phyloP scores from a whole-genome alignment of 495 filamentous ascomycete genomes.

The Hypoxylon trugodes region DNA sequence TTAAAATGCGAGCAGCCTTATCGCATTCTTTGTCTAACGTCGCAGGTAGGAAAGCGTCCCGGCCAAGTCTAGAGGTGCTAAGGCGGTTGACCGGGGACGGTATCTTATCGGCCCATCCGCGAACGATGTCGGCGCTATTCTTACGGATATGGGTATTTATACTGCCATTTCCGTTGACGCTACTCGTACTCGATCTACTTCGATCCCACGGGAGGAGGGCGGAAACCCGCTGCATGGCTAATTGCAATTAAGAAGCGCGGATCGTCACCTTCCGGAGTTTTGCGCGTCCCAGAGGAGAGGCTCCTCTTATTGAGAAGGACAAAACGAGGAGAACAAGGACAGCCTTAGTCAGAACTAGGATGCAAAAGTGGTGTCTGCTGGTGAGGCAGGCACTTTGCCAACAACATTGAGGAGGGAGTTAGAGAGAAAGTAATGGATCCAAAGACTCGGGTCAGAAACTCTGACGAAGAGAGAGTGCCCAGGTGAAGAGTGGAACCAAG shows the following conservation, averaged over 20 bases:
- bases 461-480: constrained; percentile 15
- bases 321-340: constrained; percentile 3
- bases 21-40: constrained; percentile 84
- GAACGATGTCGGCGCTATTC: constrained; percentile 52
- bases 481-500: no score
- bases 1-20: constrained; percentile 84
- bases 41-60: constrained; percentile 82
- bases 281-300: constrained; percentile 21
- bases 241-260: constrained; percentile 30
- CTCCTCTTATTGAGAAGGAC: constrained; percentile 21
- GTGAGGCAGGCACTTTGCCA: constrained; percentile 25
- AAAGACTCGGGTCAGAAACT: constrained; percentile 18
- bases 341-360: constrained; percentile 17
- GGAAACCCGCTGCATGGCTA: constrained; percentile 61
- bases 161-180: constrained; percentile 15
- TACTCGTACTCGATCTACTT: constrained; percentile 46
- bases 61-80: constrained; percentile 46
- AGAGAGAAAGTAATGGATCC: constrained; percentile 21
- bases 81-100: constrained; percentile 47
- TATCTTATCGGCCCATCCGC: constrained; percentile 58
- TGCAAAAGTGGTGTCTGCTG: constrained; percentile 14
- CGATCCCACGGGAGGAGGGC: constrained; percentile 61
- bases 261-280: constrained; percentile 29
- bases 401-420: constrained; percentile 23
- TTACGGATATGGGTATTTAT: constrained; percentile 24